Conservation (phyloP, 371 early-diverging fungal species). For the Actinomucor elegans region DNA sequence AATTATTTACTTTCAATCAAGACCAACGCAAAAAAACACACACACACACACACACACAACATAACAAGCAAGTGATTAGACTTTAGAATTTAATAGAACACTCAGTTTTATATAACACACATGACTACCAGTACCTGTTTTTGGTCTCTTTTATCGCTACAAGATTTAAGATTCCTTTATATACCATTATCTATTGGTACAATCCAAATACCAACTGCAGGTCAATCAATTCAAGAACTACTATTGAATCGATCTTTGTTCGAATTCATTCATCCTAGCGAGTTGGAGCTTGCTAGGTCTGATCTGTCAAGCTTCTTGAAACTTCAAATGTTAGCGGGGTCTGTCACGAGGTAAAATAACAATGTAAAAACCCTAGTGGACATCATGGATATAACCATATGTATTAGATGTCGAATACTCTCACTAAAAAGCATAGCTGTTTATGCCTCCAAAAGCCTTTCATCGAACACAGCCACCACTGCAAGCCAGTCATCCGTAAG, state of each 20-base stretch:
- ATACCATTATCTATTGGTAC: slow-evolving; percentile 35
- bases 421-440: neutral
- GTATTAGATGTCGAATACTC: neutral
- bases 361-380: neutral
- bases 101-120: neutral
- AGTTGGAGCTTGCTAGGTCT: slow-evolving; percentile 47
- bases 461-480: neutral
- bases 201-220: slow-evolving; percentile 4
- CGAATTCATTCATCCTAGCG: slow-evolving; percentile 63
- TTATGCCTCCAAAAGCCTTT: neutral
- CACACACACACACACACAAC: too few relatives aligned
- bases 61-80: too few relatives aligned
- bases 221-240: slow-evolving; percentile 32
- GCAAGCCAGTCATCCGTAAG: too few relatives aligned
- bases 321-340: slow-evolving; percentile 51
- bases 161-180: slow-evolving; percentile 48
- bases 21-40: too few relatives aligned
- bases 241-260: slow-evolving; percentile 50
- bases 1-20: too few relatives aligned
- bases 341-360: slow-evolving; percentile 52
- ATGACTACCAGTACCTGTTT: slow-evolving; percentile 29
- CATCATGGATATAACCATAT: neutral
- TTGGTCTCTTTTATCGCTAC: slow-evolving; percentile 51
- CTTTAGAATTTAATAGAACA: too few relatives aligned
- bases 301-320: slow-evolving; percentile 55